Evolutionary conservation across 495 filamentous ascomycete species (phyloP).

Genomic region (Ascodesmis nigricans): DNA sequence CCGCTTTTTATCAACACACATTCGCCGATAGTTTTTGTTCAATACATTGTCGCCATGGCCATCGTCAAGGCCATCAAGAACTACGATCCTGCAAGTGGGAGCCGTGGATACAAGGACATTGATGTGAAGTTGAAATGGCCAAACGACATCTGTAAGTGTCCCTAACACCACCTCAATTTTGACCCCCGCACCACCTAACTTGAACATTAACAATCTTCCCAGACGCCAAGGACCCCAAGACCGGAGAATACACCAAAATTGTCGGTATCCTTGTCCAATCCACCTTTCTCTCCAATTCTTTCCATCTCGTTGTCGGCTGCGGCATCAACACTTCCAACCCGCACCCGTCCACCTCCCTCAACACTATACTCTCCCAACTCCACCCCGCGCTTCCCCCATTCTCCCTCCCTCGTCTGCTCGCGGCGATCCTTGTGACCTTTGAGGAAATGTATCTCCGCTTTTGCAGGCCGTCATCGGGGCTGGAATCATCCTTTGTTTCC

Average conservation of each 20-base stretch:
- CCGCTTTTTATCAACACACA: conserved; percentile 41
- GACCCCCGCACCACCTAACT: neutral
- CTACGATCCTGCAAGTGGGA: conserved; percentile 51
- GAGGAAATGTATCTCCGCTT: conserved; percentile 61
- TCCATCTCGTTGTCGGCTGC: conserved; percentile 72
- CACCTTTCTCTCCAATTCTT: conserved; percentile 50
- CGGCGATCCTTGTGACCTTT: conserved; percentile 57
- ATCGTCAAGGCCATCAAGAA: conserved; percentile 63
- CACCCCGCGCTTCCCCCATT: conserved; percentile 30
- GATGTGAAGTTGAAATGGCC: conserved; percentile 91
- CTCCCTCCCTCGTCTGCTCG: conserved; percentile 60
- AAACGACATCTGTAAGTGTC: conserved; percentile 36
- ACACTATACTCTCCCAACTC: conserved; percentile 35
- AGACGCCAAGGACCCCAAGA: conserved; percentile 52
- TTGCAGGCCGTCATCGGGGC: conserved; percentile 43
- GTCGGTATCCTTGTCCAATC: conserved; percentile 87
- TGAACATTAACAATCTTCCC: neutral
- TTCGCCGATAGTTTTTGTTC: conserved; percentile 80
- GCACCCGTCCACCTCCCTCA: conserved; percentile 69
- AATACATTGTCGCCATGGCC: conserved; percentile 83
- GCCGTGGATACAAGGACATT: conserved; percentile 49
- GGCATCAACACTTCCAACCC: conserved; percentile 76
- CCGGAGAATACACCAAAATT: conserved; percentile 63
- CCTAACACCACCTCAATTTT: neutral
- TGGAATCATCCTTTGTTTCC: too few relatives aligned